Evolutionary conservation across 441 rosid genomes (phyloP).

Genomic region (Aquilaria agallochum): DNA sequence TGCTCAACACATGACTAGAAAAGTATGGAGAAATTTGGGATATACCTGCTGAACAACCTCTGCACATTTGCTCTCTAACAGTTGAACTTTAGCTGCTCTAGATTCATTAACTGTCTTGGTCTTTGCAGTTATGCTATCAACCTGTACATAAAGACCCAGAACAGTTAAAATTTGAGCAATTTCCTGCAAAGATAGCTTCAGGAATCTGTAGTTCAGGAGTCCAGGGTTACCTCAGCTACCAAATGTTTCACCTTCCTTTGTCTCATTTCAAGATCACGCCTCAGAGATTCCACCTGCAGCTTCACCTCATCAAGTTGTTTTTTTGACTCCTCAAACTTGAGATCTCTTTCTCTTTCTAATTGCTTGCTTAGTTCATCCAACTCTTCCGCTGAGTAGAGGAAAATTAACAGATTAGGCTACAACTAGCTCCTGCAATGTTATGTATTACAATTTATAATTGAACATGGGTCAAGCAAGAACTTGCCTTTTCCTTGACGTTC

Average conservation of each 20-base stretch:
- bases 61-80: constrained; percentile 45
- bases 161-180: constrained; percentile 7
- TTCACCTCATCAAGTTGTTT: constrained; percentile 41
- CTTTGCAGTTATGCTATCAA: constrained; percentile 55
- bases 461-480: constrained; percentile 16
- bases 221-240: constrained; percentile 48
- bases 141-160: constrained; percentile 36
- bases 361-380: constrained; percentile 46
- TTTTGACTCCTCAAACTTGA: constrained; percentile 46
- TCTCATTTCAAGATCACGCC: constrained; percentile 60
- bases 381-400: constrained; percentile 50
- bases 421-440: neutral
- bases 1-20: neutral
- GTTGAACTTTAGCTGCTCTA: constrained; percentile 52
- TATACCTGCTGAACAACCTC: constrained; percentile 67
- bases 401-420: constrained; percentile 6
- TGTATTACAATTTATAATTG: constrained; percentile 4
- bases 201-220: neutral
- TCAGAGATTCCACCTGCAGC: constrained; percentile 54
- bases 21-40: constrained; percentile 3
- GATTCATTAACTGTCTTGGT: constrained; percentile 50
- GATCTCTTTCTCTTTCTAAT: constrained; percentile 55
- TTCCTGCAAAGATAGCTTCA: neutral
- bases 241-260: constrained; percentile 68
- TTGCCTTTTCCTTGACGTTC: constrained; percentile 70